A percentile compares a stretch with the other conserved stretches of the same genome.
phyloP scores from a whole-genome alignment of 192 early-diverging fungal species.

The Coemansia sp. region DNA sequence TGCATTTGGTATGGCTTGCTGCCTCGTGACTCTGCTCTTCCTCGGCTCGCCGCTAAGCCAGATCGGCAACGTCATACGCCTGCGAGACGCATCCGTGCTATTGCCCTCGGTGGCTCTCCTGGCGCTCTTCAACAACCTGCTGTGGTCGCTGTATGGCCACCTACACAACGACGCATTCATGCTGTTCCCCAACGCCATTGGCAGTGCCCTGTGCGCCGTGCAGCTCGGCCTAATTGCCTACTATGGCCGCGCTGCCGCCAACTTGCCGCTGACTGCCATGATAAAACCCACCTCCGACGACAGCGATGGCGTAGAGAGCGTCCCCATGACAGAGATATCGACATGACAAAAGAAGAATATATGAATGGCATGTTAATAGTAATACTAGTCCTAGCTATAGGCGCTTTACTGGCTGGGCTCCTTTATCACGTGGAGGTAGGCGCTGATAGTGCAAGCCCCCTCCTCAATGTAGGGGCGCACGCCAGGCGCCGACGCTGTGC shows the following conservation, averaged over 20 bases:
- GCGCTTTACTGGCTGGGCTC: constrained; percentile 68
- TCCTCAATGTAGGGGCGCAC: constrained; percentile 69
- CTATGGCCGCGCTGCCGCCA: constrained; percentile 31
- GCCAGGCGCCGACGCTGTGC: constrained; percentile 38
- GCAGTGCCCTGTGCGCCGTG: constrained; percentile 25
- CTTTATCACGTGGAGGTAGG: constrained; percentile 74
- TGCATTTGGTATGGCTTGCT: constrained; percentile 27
- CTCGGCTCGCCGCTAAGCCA: constrained; percentile 40
- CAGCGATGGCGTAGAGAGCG: background rate
- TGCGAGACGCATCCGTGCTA: constrained; percentile 37
- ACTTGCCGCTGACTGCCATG: constrained; percentile 1
- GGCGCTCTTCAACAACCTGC: constrained; percentile 36
- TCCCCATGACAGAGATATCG: constrained; percentile 12
- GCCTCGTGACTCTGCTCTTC: constrained; percentile 33
- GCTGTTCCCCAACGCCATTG: constrained; percentile 38
- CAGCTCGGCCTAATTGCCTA: constrained; percentile 38
- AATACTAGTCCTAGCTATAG: background rate
- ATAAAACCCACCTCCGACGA: background rate
- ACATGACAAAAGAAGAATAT: background rate
- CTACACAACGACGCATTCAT: constrained; percentile 34
- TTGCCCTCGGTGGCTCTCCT: constrained; percentile 30
- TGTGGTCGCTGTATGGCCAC: constrained; percentile 36
- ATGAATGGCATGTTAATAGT: background rate
- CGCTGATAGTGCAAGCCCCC: constrained; percentile 66
- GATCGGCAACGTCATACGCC: constrained; percentile 22